These are phyloP conservation scores for Fusarium humuli DNA, from an alignment of 2,329 filamentous ascomycete species.

Conservation along the genomic window DNA sequence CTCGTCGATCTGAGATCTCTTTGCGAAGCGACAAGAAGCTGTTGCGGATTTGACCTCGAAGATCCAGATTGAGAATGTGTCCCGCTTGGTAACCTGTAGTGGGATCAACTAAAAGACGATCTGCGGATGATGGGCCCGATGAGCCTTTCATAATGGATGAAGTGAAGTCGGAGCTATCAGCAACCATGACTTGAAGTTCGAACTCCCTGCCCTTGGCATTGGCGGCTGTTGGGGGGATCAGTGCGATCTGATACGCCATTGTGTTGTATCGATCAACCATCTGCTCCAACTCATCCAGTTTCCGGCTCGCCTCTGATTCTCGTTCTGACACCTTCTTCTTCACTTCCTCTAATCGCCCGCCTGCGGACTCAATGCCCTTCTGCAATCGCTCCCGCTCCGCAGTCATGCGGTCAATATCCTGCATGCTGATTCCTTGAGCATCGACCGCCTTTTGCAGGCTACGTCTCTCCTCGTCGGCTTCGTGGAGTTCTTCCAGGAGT, in stretches of 20 bases:
- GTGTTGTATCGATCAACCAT: slow-evolving; percentile 93
- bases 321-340: slow-evolving; percentile 86
- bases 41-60: slow-evolving; percentile 83
- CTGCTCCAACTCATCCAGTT: slow-evolving; percentile 91
- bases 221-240: slow-evolving; percentile 85
- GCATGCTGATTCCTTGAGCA: slow-evolving; percentile 92
- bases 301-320: slow-evolving; percentile 85
- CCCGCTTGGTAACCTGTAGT: slow-evolving; percentile 90
- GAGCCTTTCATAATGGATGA: slow-evolving; percentile 67
- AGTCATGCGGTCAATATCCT: slow-evolving; percentile 99
- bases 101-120: slow-evolving; percentile 84
- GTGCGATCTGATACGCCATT: slow-evolving; percentile 89
- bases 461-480: slow-evolving; percentile 84
- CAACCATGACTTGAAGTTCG: slow-evolving; percentile 86
- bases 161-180: slow-evolving; percentile 80
- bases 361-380: slow-evolving; percentile 82
- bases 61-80: slow-evolving; percentile 88
- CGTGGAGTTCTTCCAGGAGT: slow-evolving; percentile 77
- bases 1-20: slow-evolving; percentile 90
- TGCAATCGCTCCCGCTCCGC: slow-evolving; percentile 94
- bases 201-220: slow-evolving; percentile 89
- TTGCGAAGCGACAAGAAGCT: slow-evolving; percentile 83
- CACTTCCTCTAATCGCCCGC: slow-evolving; percentile 82
- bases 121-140: slow-evolving; percentile 61
- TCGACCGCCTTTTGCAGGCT: slow-evolving; percentile 88